Evolutionary conservation across 2,329 filamentous ascomycete genomes (phyloP), one percentile per base, ranked within the genome.

Genomic region (Paracorniculantispora psalliotae): DNA sequence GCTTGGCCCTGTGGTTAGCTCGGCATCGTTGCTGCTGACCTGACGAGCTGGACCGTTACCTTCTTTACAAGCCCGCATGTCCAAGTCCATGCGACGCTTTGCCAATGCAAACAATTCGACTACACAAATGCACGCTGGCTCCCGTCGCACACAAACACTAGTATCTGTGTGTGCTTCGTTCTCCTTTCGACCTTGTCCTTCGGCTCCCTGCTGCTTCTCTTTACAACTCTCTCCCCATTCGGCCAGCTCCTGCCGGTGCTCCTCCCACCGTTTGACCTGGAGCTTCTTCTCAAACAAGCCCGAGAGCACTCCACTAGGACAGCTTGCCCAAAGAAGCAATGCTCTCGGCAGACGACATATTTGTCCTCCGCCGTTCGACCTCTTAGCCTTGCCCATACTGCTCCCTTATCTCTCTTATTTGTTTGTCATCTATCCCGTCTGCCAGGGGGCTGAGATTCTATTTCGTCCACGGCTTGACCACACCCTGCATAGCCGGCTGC

Each of bases 81-180:
- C 30, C 48, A 37, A 13, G 39, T 44, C 56, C 10, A 52, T 17
- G 8, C 39, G 44, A 57, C 26, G 33, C 56, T 52, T 39, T 46
- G 46, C 21, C 44, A 55, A 50, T 55, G 51, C 58, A 59, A 59
- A 59, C 58, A 55, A 35, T 28, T 47, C 26, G n/a, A 55, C 43
- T 21, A 44, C 58, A 44, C 58, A 56, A 44, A 48, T 51, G 37
- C 51, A 51, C 46, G 25, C 43, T 26, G 13, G n/a, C 44, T 15
- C 19, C 43, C 37, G 58, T 59, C 58, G 44, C 51, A 56, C 58
- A 55, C 58, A 59, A 55, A 59, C 50, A 59, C 44, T 56, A 59
- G 50, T 21, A 59, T 55, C 33, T 44, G 48, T 47, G 33, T 30
- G 44, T 46, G 44, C 58, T 37, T 55, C 46, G n/a, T n/a, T 26